Percentiles rank a stretch among this genome's conserved stretches.
phyloP scores from a whole-genome alignment of 148 eudicot species.

The Agrostemma githago region DNA sequence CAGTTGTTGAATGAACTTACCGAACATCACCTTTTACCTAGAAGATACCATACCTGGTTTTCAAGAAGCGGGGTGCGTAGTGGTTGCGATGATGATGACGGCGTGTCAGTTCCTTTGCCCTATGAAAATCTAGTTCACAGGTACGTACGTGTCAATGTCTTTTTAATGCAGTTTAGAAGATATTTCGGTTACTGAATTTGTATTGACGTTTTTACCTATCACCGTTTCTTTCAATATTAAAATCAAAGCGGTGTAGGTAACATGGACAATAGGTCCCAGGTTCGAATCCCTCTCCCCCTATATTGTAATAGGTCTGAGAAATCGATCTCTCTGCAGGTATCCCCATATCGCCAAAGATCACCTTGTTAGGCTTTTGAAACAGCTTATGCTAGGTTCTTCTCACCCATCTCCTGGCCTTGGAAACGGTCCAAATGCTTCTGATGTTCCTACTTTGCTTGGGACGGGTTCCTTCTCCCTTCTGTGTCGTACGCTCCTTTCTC shows the following conservation, averaged over 20 bases:
- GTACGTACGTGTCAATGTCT: conserved; percentile 24
- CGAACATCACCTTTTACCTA: conserved; percentile 87
- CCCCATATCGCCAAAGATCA: conserved; percentile 84
- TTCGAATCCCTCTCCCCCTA: too few relatives aligned
- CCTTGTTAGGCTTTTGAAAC: conserved; percentile 84
- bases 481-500: conserved; percentile 44
- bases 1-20: conserved; percentile 63
- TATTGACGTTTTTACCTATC: background rate
- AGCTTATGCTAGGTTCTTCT: conserved; percentile 56
- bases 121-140: conserved; percentile 56
- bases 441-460: conserved; percentile 91
- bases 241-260: too few relatives aligned
- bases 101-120: conserved; percentile 65
- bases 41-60: conserved; percentile 96
- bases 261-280: too few relatives aligned
- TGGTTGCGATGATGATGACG: conserved; percentile 57
- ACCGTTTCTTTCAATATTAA: background rate
- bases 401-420: conserved; percentile 36
- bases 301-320: background rate
- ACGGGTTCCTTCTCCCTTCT: conserved; percentile 84
- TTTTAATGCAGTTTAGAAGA: too few relatives aligned
- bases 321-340: conserved; percentile 47
- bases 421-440: conserved; percentile 66
- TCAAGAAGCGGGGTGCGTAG: conserved; percentile 54
- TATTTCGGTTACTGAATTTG: conserved; percentile 1